Conservation (phyloP, 2,329 filamentous ascomycete species). For the Biscogniauxia sp. region DNA sequence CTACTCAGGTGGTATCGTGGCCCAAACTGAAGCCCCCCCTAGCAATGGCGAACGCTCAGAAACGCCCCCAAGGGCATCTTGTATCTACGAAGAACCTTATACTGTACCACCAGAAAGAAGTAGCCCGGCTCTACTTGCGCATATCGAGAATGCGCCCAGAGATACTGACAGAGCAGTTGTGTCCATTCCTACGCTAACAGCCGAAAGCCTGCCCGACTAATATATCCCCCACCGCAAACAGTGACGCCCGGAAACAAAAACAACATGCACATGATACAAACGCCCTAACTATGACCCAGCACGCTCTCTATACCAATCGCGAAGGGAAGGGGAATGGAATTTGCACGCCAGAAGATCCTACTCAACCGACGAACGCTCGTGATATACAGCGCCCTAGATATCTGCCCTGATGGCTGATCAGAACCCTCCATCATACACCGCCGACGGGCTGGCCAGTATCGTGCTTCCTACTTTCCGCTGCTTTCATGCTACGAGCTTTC, state of each 20-base stretch:
- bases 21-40: slow-evolving; percentile 15
- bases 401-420: slow-evolving; percentile 4
- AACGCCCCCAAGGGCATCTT: slow-evolving; percentile 19
- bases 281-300: slow-evolving; percentile 20
- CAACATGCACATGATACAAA: slow-evolving; percentile 26
- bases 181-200: slow-evolving; percentile 4
- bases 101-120: slow-evolving; percentile 21
- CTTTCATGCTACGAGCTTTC: slow-evolving; percentile 28
- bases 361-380: not conserved
- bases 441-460: slow-evolving; percentile 32
- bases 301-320: slow-evolving; percentile 25
- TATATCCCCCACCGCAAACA: slow-evolving; percentile 8
- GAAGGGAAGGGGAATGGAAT: not conserved
- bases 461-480: slow-evolving; percentile 27
- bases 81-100: slow-evolving; percentile 20
- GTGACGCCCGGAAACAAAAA: not conserved
- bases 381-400: not conserved
- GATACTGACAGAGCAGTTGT: slow-evolving; percentile 3
- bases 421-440: slow-evolving; percentile 17
- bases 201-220: slow-evolving; percentile 11
- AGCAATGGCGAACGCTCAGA: slow-evolving; percentile 14
- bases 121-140: slow-evolving; percentile 13
- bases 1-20: slow-evolving; percentile 27
- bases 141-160: slow-evolving; percentile 10
- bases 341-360: not conserved